Percentiles rank a stretch among this genome's conserved stretches.
These are phyloP conservation scores for Paraphaeosphaeria sporulosa DNA, from an alignment of 2,329 filamentous ascomycete species.

Conservation along the genomic window DNA sequence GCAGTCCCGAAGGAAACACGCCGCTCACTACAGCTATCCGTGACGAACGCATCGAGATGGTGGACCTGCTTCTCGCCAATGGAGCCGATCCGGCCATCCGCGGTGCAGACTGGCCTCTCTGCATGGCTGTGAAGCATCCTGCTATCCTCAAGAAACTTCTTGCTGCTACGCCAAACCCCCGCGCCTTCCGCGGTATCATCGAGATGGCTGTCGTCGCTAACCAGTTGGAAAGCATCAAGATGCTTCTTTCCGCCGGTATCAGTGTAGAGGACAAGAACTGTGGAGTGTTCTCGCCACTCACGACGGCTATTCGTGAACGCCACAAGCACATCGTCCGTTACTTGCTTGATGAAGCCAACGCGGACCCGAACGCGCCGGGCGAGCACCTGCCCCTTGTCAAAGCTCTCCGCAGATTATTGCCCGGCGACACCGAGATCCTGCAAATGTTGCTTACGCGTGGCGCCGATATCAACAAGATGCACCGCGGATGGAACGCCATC, in stretches of 20 bases:
- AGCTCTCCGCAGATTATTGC: constrained; percentile 66
- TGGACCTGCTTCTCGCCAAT: constrained; percentile 65
- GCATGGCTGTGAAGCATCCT: constrained; percentile 71
- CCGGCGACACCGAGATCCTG: constrained; percentile 67
- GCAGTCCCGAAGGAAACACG: constrained; percentile 64
- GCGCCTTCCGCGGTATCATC: constrained; percentile 70
- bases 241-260: constrained; percentile 69
- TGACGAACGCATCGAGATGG: constrained; percentile 65
- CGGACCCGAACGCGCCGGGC: constrained; percentile 71
- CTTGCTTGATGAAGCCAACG: constrained; percentile 67
- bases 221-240: constrained; percentile 71
- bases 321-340: constrained; percentile 67
- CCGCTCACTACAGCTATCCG: constrained; percentile 72
- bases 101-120: constrained; percentile 74
- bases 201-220: constrained; percentile 73
- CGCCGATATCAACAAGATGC: constrained; percentile 69
- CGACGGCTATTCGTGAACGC: constrained; percentile 71
- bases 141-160: constrained; percentile 67
- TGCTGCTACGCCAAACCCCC: constrained; percentile 63
- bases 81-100: constrained; percentile 69
- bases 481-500: constrained; percentile 46
- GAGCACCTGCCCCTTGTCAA: constrained; percentile 77
- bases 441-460: constrained; percentile 69
- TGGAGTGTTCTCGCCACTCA: constrained; percentile 74
- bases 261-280: constrained; percentile 76